Base-by-base conservation (phyloP, 139 green algal genomes). In the Haematococcus sp. region DNA sequence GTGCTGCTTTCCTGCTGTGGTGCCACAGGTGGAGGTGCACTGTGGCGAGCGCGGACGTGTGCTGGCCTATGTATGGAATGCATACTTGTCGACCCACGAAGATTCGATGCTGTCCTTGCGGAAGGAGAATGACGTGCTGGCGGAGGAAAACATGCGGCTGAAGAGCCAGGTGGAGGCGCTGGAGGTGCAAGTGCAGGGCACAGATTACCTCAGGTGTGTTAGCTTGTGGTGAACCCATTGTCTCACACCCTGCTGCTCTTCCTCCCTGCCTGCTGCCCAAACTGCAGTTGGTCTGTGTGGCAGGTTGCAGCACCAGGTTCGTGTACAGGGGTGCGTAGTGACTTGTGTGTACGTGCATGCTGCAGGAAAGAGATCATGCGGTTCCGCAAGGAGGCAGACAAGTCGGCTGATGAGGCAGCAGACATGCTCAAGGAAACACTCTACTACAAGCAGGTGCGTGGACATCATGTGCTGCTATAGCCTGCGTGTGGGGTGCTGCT, bases 1-100 rank as follows among this genome's bases (percentile, higher is more conserved):
- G n/a, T n/a, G n/a, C n/a, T n/a, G n/a, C n/a, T n/a, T n/a, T n/a
- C n/a, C n/a, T n/a, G n/a, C n/a, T n/a, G n/a, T n/a, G n/a, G n/a
- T n/a, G n/a, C 22, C 1, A 59, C 80, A 91, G 77, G 83, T 92
- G 55, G 85, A 91, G 83, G 83, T 92, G 61, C 75, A 80, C 0
- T 92, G 87, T 68, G 74, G 78, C 1, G 85, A 92, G 79, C 81
- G 87, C 2, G 87, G 85, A 25, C 70, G 82, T 46, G 81, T 79
- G 25, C 67, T 92, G 69, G 79, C 83, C 0, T 78, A 71, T 22
- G 69, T 76, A 11, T 92, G 87, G 87, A 92, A 92, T 74, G 66
- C 78, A 3, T 86, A 81, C 60, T 64, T 88, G 19, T 65, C 59
- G 16, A 66, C 73, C 22, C 70, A 82, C 46, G 68, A 78, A 43